Evolutionary conservation across 345 rosid species (phyloP).

Genomic region (Dovyalis caffra): DNA sequence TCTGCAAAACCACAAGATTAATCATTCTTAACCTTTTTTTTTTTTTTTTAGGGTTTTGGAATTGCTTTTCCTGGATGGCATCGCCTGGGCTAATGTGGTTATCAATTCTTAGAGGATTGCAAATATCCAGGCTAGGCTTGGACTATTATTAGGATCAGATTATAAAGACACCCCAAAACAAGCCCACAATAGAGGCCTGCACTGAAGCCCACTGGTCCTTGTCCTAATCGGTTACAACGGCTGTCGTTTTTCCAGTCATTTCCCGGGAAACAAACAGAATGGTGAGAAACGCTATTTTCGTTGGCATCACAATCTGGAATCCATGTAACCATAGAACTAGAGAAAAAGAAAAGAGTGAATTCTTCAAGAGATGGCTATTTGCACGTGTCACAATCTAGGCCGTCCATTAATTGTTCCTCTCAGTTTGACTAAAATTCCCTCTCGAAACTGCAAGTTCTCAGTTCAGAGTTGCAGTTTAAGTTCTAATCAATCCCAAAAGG

Average conservation of each 20-base stretch:
- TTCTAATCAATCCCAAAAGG: conserved; percentile 48
- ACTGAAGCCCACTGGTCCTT: background rate
- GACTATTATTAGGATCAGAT: too few species aligned
- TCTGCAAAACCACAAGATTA: too few species aligned
- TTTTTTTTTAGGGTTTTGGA: too few species aligned
- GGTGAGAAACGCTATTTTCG: background rate
- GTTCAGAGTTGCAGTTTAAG: conserved; percentile 36
- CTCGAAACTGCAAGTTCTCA: conserved; percentile 43
- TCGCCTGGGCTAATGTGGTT: too few species aligned
- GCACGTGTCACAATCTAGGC: conserved; percentile 16
- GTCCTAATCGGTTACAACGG: background rate
- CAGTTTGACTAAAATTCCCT: conserved; percentile 19
- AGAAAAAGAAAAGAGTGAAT: background rate
- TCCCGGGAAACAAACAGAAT: conserved; percentile 13
- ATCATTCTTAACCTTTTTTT: too few species aligned
- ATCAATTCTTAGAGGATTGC: background rate
- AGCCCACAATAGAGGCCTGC: background rate
- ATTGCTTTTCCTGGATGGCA: background rate
- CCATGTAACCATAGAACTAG: background rate
- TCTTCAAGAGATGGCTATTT: conserved; percentile 33
- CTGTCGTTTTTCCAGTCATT: background rate
- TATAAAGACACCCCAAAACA: background rate
- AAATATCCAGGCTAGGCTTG: too few species aligned
- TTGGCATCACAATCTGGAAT: background rate
- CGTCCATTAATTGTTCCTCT: conserved; percentile 24